Evolutionary conservation across 768 basidiomycete genomes (phyloP).

Genomic region (Sutorius australiensis): DNA sequence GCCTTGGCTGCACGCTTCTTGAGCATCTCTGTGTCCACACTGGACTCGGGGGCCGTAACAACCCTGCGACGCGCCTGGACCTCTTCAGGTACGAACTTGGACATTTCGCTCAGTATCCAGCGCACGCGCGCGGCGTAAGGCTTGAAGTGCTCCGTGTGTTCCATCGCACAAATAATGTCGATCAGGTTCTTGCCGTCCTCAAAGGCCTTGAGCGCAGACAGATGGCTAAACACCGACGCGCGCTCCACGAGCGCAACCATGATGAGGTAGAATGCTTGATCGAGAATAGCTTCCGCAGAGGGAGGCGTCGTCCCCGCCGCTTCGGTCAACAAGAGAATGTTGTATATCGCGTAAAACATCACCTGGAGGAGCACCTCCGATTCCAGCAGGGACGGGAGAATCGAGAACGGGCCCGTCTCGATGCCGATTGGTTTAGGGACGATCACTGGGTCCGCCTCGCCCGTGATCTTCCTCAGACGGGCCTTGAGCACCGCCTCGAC

Average conservation of each 20-base stretch:
- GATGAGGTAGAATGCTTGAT: slow-evolving; percentile 80
- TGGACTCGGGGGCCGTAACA: slow-evolving; percentile 33
- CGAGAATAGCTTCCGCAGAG: slow-evolving; percentile 85
- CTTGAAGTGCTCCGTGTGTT: slow-evolving; percentile 73
- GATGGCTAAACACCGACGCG: slow-evolving; percentile 54
- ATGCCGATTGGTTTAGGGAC: slow-evolving; percentile 70
- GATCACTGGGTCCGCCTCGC: slow-evolving; percentile 63
- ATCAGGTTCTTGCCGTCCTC: slow-evolving; percentile 60
- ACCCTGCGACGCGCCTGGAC: slow-evolving; percentile 49
- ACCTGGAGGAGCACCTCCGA: slow-evolving; percentile 73
- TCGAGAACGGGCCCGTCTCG: slow-evolving; percentile 62
- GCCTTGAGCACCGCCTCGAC: slow-evolving; percentile 73
- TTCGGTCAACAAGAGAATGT: slow-evolving; percentile 66
- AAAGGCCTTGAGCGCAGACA: slow-evolving; percentile 53
- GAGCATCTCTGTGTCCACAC: slow-evolving; percentile 56
- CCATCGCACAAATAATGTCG: slow-evolving; percentile 71
- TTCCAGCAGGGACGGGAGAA: slow-evolving; percentile 61
- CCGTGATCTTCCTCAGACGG: slow-evolving; percentile 62
- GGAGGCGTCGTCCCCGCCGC: slow-evolving; percentile 57
- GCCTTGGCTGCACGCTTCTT: slow-evolving; percentile 85
- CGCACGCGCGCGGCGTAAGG: slow-evolving; percentile 64
- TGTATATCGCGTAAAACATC: slow-evolving; percentile 78
- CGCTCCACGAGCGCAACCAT: slow-evolving; percentile 83
- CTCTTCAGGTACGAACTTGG: slow-evolving; percentile 51
- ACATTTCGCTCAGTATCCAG: slow-evolving; percentile 71